Conservation (phyloP, 257 asterid genomes). For the Perilla frutescens region DNA sequence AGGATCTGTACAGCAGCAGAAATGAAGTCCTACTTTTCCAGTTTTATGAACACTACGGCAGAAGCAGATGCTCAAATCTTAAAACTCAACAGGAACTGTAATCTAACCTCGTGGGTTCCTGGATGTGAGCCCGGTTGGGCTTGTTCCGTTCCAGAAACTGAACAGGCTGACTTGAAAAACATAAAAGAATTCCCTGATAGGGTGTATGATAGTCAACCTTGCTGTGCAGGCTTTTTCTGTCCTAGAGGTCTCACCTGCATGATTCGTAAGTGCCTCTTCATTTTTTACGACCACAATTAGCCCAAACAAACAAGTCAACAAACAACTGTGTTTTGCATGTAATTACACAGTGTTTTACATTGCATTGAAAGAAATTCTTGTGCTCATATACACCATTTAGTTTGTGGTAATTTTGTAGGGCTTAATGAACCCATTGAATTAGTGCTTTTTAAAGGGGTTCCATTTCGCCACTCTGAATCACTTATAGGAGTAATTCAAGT, state of each 20-base stretch:
- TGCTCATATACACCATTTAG: constrained; percentile 8
- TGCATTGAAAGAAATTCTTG: background rate
- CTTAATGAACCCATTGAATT: background rate
- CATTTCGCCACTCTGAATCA: constrained; percentile 3
- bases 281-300: constrained; percentile 1
- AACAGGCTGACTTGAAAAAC: constrained; percentile 77
- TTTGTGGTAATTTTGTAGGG: constrained; percentile 12
- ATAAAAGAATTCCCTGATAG: constrained; percentile 69
- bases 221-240: constrained; percentile 96
- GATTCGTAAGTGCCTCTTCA: constrained; percentile 77
- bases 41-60: constrained; percentile 67
- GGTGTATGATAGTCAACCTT: constrained; percentile 65
- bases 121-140: constrained; percentile 99
- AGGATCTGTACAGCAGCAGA: constrained; percentile 96
- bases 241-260: constrained; percentile 98
- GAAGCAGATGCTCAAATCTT: constrained; percentile 66
- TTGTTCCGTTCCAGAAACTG: constrained; percentile 54
- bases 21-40: constrained; percentile 83
- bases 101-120: constrained; percentile 77
- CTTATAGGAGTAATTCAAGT: constrained; percentile 1
- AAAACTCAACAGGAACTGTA: constrained; percentile 88
- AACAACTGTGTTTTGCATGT: constrained; percentile 20
- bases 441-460: background rate
- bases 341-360: background rate
- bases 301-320: background rate